Percentiles rank a stretch among this genome's conserved stretches.
Conservation (phyloP, 352 stramenopile species). For the Discostella stelligera region DNA sequence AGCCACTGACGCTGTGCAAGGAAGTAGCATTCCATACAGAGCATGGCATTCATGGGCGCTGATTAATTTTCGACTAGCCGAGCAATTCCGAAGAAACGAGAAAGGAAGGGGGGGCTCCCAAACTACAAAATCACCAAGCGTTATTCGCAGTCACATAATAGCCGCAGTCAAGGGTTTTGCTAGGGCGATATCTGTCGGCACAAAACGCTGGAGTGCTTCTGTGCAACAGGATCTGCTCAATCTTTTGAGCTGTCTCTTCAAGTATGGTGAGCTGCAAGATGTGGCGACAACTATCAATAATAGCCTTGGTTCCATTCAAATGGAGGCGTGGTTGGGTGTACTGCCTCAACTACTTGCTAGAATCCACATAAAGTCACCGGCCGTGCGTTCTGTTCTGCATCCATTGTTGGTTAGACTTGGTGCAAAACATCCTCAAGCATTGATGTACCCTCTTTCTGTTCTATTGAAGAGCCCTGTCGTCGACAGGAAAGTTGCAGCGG, state of each 20-base stretch:
- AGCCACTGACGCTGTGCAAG: constrained; percentile 68
- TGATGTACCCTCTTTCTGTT: constrained; percentile 98
- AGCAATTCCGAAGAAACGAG: constrained; percentile 82
- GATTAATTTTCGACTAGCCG: constrained; percentile 94
- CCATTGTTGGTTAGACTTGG: constrained; percentile 88
- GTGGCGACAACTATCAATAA: constrained; percentile 85
- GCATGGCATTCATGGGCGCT: constrained; percentile 97
- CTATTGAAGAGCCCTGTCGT: constrained; percentile 92
- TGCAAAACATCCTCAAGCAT: constrained; percentile 93
- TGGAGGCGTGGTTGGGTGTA: constrained; percentile 98
- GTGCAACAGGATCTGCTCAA: constrained; percentile 98
- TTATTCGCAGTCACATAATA: constrained; percentile 81
- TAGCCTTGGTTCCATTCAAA: constrained; percentile 89
- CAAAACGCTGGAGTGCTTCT: constrained; percentile 92
- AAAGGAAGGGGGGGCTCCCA: constrained; percentile 48
- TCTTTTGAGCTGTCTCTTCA: constrained; percentile 97
- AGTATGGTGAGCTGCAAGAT: constrained; percentile 90
- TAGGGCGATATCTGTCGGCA: constrained; percentile 91
- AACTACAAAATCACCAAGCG: constrained; percentile 34
- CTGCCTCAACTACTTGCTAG: constrained; percentile 90
- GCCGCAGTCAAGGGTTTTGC: constrained; percentile 97
- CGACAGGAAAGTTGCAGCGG: constrained; percentile 90
- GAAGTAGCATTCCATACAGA: constrained; percentile 83
- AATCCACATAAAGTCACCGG: constrained; percentile 81
- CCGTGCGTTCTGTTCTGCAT: constrained; percentile 84